Conservation (phyloP, 2,329 filamentous ascomycete genomes). For the Epichloe sibirici region DNA sequence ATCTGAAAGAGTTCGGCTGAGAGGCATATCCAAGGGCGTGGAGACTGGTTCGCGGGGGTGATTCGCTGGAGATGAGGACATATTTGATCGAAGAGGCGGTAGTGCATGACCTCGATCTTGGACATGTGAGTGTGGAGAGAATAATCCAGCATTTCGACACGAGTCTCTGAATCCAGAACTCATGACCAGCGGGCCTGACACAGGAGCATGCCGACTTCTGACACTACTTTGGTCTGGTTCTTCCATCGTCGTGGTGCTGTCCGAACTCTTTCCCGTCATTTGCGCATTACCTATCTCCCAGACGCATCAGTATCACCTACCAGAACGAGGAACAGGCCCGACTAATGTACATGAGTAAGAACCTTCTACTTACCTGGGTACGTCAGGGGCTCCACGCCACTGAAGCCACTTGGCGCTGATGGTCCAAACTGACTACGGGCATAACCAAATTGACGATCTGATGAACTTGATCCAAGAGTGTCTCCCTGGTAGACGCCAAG, state of each 20-base stretch:
- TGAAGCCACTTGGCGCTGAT: constrained; percentile 21
- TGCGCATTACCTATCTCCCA: background rate
- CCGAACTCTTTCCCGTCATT: constrained; percentile 26
- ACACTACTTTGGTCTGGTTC: constrained; percentile 32
- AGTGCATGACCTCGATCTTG: constrained; percentile 32
- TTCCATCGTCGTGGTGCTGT: constrained; percentile 26
- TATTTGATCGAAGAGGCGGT: constrained; percentile 14
- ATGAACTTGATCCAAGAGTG: constrained; percentile 25
- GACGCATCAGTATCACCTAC: background rate
- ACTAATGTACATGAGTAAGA: background rate
- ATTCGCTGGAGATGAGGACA: constrained; percentile 19
- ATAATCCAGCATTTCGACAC: constrained; percentile 23
- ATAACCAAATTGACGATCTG: constrained; percentile 24
- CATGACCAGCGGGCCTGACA: constrained; percentile 31
- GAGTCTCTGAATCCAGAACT: constrained; percentile 21
- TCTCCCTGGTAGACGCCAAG: background rate
- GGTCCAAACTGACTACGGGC: constrained; percentile 20
- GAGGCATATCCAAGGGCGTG: constrained; percentile 39
- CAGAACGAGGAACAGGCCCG: background rate
- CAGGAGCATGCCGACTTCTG: constrained; percentile 37
- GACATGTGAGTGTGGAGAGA: constrained; percentile 22
- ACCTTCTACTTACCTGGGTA: constrained; percentile 35
- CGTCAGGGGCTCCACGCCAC: constrained; percentile 37
- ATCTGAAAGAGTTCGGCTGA: constrained; percentile 12
- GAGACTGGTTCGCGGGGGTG: constrained; percentile 43